Conservation (phyloP, 1,284 basidiomycete genomes). For the Cutaneotrichosporon dermatis region DNA sequence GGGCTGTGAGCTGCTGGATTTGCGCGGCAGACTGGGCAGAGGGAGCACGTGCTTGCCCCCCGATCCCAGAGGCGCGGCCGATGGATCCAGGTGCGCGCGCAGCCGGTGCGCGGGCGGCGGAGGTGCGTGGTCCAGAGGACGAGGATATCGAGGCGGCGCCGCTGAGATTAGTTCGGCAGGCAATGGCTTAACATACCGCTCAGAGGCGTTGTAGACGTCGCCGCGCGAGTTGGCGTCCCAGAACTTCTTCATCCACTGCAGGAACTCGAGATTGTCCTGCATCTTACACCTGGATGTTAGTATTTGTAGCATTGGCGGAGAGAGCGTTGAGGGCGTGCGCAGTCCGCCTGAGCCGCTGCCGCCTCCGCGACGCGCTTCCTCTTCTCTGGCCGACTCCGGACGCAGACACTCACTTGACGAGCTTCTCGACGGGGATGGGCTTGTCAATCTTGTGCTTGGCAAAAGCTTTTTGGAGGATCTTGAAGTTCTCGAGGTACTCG, state of each 20-base stretch:
- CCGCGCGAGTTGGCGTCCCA: slow-evolving; percentile 93
- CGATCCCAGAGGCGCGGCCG: background rate
- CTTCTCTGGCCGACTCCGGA: too few relatives aligned
- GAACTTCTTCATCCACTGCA: slow-evolving; percentile 94
- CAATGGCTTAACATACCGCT: slow-evolving; percentile 24
- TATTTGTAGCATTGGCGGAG: too few relatives aligned
- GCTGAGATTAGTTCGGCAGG: background rate
- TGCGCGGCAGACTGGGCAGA: slow-evolving; percentile 27
- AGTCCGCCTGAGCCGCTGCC: too few relatives aligned
- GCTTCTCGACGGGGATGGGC: slow-evolving; percentile 89
- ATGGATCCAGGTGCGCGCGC: slow-evolving; percentile 4
- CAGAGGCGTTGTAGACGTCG: slow-evolving; percentile 81
- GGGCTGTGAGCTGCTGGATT: slow-evolving; percentile 47
- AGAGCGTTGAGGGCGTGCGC: too few relatives aligned
- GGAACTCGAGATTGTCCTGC: slow-evolving; percentile 99
- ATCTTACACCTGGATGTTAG: slow-evolving; percentile 76
- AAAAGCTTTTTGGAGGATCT: slow-evolving; percentile 86
- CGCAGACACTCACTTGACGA: slow-evolving; percentile 72
- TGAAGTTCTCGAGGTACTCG: slow-evolving; percentile 92
- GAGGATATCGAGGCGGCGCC: slow-evolving; percentile 1
- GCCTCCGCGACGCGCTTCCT: too few relatives aligned
- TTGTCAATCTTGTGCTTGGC: slow-evolving; percentile 87
- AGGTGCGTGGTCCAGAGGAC: slow-evolving; percentile 3
- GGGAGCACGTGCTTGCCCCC: slow-evolving; percentile 6
- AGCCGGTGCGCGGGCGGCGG: slow-evolving; percentile 15